A percentile compares a stretch with the other conserved stretches of the same genome.
Evolutionary conservation across 371 early-diverging fungal genomes (phyloP).

Genomic region (Zopfochytrium polystomum): DNA sequence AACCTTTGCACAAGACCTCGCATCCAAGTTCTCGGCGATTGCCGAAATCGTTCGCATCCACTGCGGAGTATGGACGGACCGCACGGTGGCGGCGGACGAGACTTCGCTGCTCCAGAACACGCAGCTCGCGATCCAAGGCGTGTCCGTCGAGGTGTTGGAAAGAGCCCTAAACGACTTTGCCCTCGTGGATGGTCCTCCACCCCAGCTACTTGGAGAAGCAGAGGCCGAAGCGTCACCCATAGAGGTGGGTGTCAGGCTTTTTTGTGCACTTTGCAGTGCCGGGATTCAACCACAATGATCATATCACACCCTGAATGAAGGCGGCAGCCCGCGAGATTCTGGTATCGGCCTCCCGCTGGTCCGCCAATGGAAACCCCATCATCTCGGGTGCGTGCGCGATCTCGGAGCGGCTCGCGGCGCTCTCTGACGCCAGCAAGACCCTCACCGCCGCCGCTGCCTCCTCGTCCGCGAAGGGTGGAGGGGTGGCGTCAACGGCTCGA

Average conservation of each 20-base stretch:
- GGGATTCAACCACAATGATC: neutral
- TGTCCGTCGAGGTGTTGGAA: constrained; percentile 26
- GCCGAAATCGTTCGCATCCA: constrained; percentile 22
- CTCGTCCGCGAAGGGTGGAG: no score
- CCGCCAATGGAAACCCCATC: constrained; percentile 42
- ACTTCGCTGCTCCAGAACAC: neutral
- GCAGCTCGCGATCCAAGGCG: constrained; percentile 20
- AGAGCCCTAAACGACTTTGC: constrained; percentile 25
- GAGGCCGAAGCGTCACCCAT: constrained; percentile 50
- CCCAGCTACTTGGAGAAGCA: constrained; percentile 36
- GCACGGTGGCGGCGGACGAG: neutral
- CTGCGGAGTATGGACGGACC: constrained; percentile 4
- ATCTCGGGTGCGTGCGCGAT: constrained; percentile 33
- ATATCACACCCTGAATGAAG: constrained; percentile 12
- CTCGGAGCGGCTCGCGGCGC: constrained; percentile 32
- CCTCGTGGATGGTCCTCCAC: constrained; percentile 42
- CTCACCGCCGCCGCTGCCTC: constrained; percentile 10
- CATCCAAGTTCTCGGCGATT: constrained; percentile 8
- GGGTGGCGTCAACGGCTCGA: no score
- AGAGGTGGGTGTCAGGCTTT: constrained; percentile 43
- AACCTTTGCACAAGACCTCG: constrained; percentile 11
- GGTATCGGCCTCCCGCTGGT: constrained; percentile 48
- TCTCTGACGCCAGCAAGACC: constrained; percentile 28
- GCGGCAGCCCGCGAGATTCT: constrained; percentile 54
- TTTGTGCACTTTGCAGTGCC: no score